Base-by-base conservation (phyloP, 2,329 filamentous ascomycete species). In the Lecanosticta acicola region DNA sequence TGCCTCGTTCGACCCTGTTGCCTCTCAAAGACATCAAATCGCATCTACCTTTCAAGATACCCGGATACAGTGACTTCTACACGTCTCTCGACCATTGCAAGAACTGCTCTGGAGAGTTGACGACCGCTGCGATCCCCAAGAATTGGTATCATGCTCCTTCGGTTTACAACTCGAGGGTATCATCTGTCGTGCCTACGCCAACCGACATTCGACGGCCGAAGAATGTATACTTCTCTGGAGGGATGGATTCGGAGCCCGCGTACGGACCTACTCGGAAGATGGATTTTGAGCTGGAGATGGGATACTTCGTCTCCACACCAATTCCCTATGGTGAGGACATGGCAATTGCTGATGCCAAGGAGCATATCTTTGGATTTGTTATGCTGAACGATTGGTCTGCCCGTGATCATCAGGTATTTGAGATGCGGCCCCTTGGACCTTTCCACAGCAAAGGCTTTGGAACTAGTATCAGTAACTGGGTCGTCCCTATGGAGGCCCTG, bases 291-390 rank as follows among this genome's bases (percentile, higher is more conserved):
- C 61, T 76, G 2, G 73, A 77, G 48, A 63, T 76, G 55, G 73
- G 70, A 1, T 68, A 66, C 14, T 65, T 74, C 26, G 59, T 76
- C 7, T 68, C 68, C 5, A 61, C 63, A 8, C 69, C 71, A 0
- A 55, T 73, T 0, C 55, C 64, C 1, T 61, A 64, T 5, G 71
- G 71, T 1, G 51, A 66, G 1, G 54, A 56, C 0, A 59, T 75
- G 18, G 50, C 66, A 5, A 68, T 72, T n/a, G 57, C 57, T 13
- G 59, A 72, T 4, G 70, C 71, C 0, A 63, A 67, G 13, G 70
- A 78, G 0, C 76, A 83, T 52, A 78, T 83, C 13, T 83, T 83
- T 58, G 80, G 80, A 0, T 67, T 81, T n/a, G 74, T 80, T 0
- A 62, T 84, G 32, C 56, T 83, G 10, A 83, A 83, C 51, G 79